These are phyloP conservation scores for Xenosphaeropsis pyriputrescens DNA, from an alignment of 2,329 filamentous ascomycete species.

Conservation along the genomic window DNA sequence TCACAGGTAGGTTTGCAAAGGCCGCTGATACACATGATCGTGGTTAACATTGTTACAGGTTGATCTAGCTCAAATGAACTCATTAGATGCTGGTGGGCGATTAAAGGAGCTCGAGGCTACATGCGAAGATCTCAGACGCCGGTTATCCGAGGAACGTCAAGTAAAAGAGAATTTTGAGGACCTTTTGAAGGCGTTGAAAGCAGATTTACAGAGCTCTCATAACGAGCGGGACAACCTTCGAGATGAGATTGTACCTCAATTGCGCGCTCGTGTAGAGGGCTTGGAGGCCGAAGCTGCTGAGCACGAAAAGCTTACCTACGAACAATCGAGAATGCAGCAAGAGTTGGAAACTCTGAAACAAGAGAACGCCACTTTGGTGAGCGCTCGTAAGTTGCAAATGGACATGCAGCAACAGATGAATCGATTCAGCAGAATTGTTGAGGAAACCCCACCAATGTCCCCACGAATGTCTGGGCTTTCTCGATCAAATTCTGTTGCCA, in stretches of 20 bases:
- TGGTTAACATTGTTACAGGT: slow-evolving; percentile 11
- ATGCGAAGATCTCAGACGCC: slow-evolving; percentile 70
- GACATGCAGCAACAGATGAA: slow-evolving; percentile 27
- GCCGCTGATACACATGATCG: neutral
- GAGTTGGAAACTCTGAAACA: slow-evolving; percentile 58
- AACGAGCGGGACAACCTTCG: slow-evolving; percentile 87
- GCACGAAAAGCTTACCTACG: slow-evolving; percentile 60
- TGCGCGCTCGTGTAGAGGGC: slow-evolving; percentile 63
- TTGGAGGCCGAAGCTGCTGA: slow-evolving; percentile 63
- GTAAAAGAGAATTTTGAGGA: slow-evolving; percentile 92
- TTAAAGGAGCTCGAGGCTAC: slow-evolving; percentile 66
- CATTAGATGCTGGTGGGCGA: slow-evolving; percentile 39
- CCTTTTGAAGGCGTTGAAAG: slow-evolving; percentile 67
- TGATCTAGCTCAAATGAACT: slow-evolving; percentile 35
- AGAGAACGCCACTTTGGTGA: slow-evolving; percentile 41
- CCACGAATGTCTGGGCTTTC: slow-evolving; percentile 31
- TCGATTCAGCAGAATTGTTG: slow-evolving; percentile 44
- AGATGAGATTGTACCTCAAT: slow-evolving; percentile 72
- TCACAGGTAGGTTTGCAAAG: slow-evolving; percentile 34
- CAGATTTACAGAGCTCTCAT: slow-evolving; percentile 66
- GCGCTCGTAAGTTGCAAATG: slow-evolving; percentile 29
- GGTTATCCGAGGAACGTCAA: slow-evolving; percentile 70
- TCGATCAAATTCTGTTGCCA: slow-evolving; percentile 53
- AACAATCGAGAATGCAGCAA: slow-evolving; percentile 75
- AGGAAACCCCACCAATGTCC: slow-evolving; percentile 28